phyloP scores from a whole-genome alignment of 495 filamentous ascomycete species.

The Neurospora tetrasperma region DNA sequence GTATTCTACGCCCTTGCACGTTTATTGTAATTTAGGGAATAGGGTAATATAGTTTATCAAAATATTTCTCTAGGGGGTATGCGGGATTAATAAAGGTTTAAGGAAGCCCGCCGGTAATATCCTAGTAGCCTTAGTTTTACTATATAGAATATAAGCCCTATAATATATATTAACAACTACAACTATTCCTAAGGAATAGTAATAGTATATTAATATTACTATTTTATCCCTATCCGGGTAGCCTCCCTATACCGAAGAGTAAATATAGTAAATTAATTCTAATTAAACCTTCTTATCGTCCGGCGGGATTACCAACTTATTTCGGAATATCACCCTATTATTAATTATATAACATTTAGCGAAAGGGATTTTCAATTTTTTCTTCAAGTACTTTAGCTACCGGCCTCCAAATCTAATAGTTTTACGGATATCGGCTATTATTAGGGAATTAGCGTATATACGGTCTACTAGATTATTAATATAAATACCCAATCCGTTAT shows the following conservation, averaged over 20 bases:
- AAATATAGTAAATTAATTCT: not conserved
- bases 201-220: not conserved
- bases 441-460: not conserved
- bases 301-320: fast-evolving
- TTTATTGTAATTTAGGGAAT: not conserved
- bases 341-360: no score
- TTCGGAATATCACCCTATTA: no score
- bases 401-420: fast-evolving
- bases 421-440: not conserved
- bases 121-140: no score
- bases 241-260: not conserved
- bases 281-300: not conserved
- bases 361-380: not conserved
- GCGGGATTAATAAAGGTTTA: fast-evolving
- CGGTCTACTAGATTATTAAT: no score
- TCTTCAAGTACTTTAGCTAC: not conserved
- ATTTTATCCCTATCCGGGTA: not conserved
- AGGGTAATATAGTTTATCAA: no score
- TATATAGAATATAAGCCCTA: no score
- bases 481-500: no score
- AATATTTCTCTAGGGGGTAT: no score
- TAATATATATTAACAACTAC: no score
- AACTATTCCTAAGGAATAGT: no score
- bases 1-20: not conserved
- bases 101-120: fast-evolving